Conservation (phyloP, 177 flowering plant species). For the Vitis hybrid region DNA sequence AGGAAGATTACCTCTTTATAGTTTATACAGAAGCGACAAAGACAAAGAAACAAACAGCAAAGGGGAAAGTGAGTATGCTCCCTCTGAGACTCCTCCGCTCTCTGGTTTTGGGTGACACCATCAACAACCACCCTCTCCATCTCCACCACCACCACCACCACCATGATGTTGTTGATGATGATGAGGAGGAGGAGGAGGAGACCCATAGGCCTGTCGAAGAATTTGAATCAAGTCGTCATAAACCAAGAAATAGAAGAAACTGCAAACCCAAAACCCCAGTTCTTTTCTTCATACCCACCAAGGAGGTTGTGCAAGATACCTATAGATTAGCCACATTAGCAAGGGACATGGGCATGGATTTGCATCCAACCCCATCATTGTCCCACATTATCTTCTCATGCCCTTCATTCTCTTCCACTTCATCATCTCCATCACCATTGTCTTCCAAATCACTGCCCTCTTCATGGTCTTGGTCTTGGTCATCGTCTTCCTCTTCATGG, state of each 20-base stretch:
- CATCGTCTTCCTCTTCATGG: slow-evolving; percentile 21
- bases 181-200: slow-evolving; percentile 5
- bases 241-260: background rate
- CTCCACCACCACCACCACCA: slow-evolving; percentile 8
- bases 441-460: slow-evolving; percentile 16
- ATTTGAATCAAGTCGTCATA: background rate
- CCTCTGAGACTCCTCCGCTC: slow-evolving; percentile 59
- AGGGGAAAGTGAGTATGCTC: slow-evolving; percentile 35
- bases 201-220: background rate
- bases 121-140: slow-evolving; percentile 28
- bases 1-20: too few species aligned
- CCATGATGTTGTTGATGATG: background rate
- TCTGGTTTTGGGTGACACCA: slow-evolving; percentile 49
- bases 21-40: background rate
- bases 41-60: slow-evolving; percentile 2
- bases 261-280: slow-evolving; percentile 29
- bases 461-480: slow-evolving; percentile 16
- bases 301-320: slow-evolving; percentile 48
- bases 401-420: slow-evolving; percentile 28
- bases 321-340: slow-evolving; percentile 57
- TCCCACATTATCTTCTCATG: slow-evolving; percentile 66
- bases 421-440: slow-evolving; percentile 23
- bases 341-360: slow-evolving; percentile 65
- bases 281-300: slow-evolving; percentile 57
- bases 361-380: slow-evolving; percentile 61